These are phyloP conservation scores for Neophaeococcomyces aloes DNA, from an alignment of 2,329 filamentous ascomycete species.

Conservation along the genomic window DNA sequence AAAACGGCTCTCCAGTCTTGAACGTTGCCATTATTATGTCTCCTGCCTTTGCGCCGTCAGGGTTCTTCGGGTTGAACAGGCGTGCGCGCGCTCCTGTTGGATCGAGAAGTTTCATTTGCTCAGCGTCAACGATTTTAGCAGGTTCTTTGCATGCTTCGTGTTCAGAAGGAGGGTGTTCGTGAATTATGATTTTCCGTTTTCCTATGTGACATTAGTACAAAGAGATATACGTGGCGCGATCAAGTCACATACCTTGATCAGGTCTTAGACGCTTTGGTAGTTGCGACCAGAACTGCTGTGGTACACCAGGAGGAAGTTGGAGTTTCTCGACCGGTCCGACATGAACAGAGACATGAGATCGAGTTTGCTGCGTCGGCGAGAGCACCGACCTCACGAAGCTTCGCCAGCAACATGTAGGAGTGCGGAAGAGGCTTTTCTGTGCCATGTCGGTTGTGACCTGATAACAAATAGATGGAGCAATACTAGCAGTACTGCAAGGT, in stretches of 20 bases:
- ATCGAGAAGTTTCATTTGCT: conserved; percentile 67
- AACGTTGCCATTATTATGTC: conserved; percentile 87
- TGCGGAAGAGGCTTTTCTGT: conserved; percentile 44
- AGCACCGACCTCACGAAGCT: conserved; percentile 50
- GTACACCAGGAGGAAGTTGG: conserved; percentile 33
- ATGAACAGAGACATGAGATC: conserved; percentile 44
- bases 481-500: too few species aligned
- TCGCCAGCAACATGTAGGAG: conserved; percentile 63
- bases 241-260: conserved; percentile 26
- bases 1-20: conserved; percentile 76
- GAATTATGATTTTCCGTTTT: conserved; percentile 43
- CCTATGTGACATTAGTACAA: conserved; percentile 21
- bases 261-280: conserved; percentile 31
- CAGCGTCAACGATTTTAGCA: conserved; percentile 53
- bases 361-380: conserved; percentile 36
- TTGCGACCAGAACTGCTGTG: conserved; percentile 34
- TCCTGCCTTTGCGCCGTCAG: conserved; percentile 69
- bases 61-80: conserved; percentile 66
- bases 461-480: background rate
- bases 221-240: background rate
- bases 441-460: conserved; percentile 40
- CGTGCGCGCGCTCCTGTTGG: conserved; percentile 70
- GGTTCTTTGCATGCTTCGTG: conserved; percentile 45
- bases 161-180: conserved; percentile 38
- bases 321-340: conserved; percentile 32